Evolutionary conservation across 1,139 yeast species (phyloP), one percentile per base, ranked within the genome.

Genomic region (Sugiyamaella novakii): DNA sequence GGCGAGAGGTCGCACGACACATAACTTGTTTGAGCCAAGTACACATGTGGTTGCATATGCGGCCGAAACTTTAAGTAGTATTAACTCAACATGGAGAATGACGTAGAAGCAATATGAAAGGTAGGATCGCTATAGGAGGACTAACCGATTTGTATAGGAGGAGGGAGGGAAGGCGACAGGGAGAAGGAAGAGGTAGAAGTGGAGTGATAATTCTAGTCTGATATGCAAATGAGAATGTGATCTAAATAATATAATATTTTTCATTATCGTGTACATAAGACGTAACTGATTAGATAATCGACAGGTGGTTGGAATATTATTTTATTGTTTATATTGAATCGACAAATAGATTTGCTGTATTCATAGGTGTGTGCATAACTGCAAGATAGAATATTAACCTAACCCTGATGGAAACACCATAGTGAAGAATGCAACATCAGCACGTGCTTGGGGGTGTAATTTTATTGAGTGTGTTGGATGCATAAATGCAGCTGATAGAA

Each of bases 41-140:
- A n/a, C n/a, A n/a, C n/a, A n/a, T n/a, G n/a, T 38, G 6, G 18
- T 31, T 22, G 42, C 33, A 27, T 38, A 38, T 38, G 42, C 42
- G 24, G 33, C 19, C 33, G 14, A 12, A 38, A 38, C 42, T 38
- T 38, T 27, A 38, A 38, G 42, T 27, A 8, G 17, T 5, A 7
- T 38, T 38, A 38, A 30, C 42, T 24, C 22, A 25, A 4, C 8
- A n/a, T n/a, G 8, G 25, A 8, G 22, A 4, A 15, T 38, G 42
- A 38, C 42, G 42, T 38, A 38, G 25, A 8, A 22, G 8, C 8
- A 8, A 22, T 22, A n/a, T n/a, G n/a, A n/a, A n/a, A n/a, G n/a
- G n/a, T n/a, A n/a, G n/a, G n/a, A n/a, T n/a, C n/a, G n/a, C n/a
- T n/a, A n/a, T n/a, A n/a, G n/a, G n/a, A n/a, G n/a, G n/a, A n/a